Percentiles rank a stretch among this genome's conserved stretches.
Conservation (phyloP, 139 green algal genomes). For the Picochlorum sp. region DNA sequence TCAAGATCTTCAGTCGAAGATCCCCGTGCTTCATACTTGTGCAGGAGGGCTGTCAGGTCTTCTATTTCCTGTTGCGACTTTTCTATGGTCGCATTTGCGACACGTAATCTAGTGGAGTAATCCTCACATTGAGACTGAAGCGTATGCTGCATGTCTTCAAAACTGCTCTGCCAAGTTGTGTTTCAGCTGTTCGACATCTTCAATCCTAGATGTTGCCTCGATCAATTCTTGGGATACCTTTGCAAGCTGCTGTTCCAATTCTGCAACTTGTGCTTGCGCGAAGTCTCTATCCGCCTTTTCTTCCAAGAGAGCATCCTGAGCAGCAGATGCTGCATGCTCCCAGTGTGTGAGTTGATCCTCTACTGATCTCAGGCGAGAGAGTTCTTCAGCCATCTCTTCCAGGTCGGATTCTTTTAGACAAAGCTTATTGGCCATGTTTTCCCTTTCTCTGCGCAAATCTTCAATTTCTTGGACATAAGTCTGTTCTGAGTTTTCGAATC, state of each 20-base stretch:
- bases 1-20: background rate
- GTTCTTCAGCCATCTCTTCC: background rate
- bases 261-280: background rate
- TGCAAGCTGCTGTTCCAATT: background rate
- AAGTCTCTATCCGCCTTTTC: background rate
- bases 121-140: background rate
- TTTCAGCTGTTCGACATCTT: background rate
- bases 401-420: background rate
- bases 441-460: background rate
- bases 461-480: background rate
- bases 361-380: background rate
- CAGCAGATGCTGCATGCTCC: background rate
- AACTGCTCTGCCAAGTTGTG: background rate
- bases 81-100: slow-evolving; percentile 1
- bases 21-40: background rate
- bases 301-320: background rate
- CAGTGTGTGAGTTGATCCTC: background rate
- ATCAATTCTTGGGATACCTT: background rate
- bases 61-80: background rate
- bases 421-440: background rate
- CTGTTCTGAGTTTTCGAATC: too few relatives aligned
- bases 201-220: background rate
- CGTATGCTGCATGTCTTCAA: background rate
- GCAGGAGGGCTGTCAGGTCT: background rate
- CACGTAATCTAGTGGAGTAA: background rate